Conservation (phyloP, 352 stramenopile species). For the Pythium periplocum region DNA sequence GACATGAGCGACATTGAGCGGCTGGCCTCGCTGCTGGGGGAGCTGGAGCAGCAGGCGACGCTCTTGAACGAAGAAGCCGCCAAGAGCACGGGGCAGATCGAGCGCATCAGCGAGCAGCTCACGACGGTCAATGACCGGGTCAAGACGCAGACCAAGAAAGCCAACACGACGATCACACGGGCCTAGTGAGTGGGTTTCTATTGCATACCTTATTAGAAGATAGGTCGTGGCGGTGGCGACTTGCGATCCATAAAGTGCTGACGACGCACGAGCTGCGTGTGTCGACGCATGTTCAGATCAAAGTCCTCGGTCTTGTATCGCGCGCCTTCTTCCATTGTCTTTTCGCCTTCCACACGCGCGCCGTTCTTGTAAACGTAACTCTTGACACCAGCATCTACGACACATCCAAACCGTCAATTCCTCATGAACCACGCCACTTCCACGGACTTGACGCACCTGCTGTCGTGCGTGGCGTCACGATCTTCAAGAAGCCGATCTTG, state of each 20-base stretch:
- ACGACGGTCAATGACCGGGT: constrained; percentile 61
- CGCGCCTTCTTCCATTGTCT: constrained; percentile 40
- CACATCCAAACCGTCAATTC: neutral
- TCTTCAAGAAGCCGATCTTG: constrained; percentile 82
- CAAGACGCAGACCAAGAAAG: constrained; percentile 64
- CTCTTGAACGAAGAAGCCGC: constrained; percentile 59
- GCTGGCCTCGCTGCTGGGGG: constrained; percentile 47
- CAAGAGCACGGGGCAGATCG: constrained; percentile 68
- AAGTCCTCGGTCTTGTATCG: constrained; percentile 73
- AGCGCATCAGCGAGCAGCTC: constrained; percentile 62
- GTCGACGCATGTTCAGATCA: constrained; percentile 57
- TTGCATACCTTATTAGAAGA: constrained; percentile 28
- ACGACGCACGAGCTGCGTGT: constrained; percentile 71
- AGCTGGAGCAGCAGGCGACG: constrained; percentile 69
- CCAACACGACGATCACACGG: constrained; percentile 27
- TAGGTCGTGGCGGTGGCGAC: constrained; percentile 29
- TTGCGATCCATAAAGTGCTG: constrained; percentile 87
- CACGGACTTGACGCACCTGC: constrained; percentile 26
- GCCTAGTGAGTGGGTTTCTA: constrained; percentile 6
- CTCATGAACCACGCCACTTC: too few relatives aligned
- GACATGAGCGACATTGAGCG: constrained; percentile 54
- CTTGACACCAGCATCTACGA: constrained; percentile 56
- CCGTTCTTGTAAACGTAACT: constrained; percentile 82
- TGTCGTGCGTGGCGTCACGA: constrained; percentile 67
- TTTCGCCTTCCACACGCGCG: constrained; percentile 45